Evolutionary conservation across 73 alveolate genomes (phyloP).

Genomic region (Tetrahymena malaccensis): DNA sequence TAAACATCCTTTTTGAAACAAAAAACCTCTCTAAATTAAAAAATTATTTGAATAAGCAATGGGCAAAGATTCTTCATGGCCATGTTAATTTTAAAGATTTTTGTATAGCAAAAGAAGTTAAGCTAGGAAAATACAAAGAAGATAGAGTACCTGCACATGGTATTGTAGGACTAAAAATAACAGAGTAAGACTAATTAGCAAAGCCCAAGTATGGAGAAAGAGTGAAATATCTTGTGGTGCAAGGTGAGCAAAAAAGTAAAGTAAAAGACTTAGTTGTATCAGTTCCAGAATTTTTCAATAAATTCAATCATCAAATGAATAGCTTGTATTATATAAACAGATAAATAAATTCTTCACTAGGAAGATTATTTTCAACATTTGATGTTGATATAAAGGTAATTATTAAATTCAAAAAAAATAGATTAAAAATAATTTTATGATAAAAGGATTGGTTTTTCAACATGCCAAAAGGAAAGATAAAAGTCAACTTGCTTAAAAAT

Average conservation of each 20-base stretch:
- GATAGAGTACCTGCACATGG: conserved; percentile 76
- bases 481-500: neutral
- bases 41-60: conserved; percentile 64
- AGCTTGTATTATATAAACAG: conserved; percentile 68
- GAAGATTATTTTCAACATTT: conserved; percentile 71
- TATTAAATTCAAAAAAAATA: neutral
- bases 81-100: conserved; percentile 75
- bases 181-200: conserved; percentile 64
- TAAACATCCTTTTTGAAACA: conserved; percentile 73
- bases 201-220: conserved; percentile 79
- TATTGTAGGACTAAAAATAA: conserved; percentile 60
- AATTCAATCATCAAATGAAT: conserved; percentile 52
- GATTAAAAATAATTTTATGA: neutral
- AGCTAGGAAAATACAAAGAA: conserved; percentile 62
- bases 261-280: conserved; percentile 74
- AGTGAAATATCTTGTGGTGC: conserved; percentile 79
- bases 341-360: conserved; percentile 71
- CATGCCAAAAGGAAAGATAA: neutral
- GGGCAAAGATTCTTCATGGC: conserved; percentile 74
- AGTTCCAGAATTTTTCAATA: conserved; percentile 74
- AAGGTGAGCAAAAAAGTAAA: conserved; percentile 59
- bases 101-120: conserved; percentile 85
- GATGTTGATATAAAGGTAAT: conserved; percentile 74
- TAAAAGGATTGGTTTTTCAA: neutral
- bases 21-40: conserved; percentile 71